These are phyloP conservation scores for Aspergillus nomiae DNA, from an alignment of 2,329 filamentous ascomycete species.

Conservation along the genomic window DNA sequence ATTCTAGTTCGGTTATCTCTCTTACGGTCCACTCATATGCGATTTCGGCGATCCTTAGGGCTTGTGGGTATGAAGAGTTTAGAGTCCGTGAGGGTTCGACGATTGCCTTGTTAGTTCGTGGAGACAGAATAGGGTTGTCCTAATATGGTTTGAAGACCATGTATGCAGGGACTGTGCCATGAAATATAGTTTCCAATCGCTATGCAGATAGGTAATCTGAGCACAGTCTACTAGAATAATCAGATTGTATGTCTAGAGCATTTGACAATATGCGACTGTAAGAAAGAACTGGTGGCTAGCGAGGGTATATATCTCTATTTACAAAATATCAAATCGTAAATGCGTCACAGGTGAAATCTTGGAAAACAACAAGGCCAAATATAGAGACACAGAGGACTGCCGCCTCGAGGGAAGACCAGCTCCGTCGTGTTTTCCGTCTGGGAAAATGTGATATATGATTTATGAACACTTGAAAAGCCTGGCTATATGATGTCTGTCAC, in stretches of 20 bases:
- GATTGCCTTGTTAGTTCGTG: neutral
- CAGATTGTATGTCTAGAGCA: neutral
- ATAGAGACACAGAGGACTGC: neutral
- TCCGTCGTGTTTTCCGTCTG: neutral
- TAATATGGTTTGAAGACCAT: neutral
- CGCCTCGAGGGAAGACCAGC: neutral
- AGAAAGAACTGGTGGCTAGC: neutral
- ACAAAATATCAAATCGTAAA: slow-evolving; percentile 8
- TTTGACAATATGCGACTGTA: neutral
- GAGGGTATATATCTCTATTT: slow-evolving; percentile 6
- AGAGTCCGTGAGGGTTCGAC: slow-evolving; percentile 1
- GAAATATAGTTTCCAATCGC: neutral
- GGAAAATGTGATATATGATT: neutral
- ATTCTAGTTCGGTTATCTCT: neutral
- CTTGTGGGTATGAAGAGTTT: neutral
- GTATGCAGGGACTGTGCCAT: neutral
- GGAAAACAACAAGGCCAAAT: neutral
- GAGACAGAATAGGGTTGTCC: neutral
- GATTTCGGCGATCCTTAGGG: neutral
- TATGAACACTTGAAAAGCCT: no score
- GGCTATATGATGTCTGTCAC: neutral
- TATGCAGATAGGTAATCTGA: neutral
- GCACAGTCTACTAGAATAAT: neutral
- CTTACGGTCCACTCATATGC: neutral
- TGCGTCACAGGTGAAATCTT: neutral